Percentiles rank a stretch among this genome's conserved stretches.
phyloP scores from a whole-genome alignment of 305 asterid species.

The Plantago coronopus region DNA sequence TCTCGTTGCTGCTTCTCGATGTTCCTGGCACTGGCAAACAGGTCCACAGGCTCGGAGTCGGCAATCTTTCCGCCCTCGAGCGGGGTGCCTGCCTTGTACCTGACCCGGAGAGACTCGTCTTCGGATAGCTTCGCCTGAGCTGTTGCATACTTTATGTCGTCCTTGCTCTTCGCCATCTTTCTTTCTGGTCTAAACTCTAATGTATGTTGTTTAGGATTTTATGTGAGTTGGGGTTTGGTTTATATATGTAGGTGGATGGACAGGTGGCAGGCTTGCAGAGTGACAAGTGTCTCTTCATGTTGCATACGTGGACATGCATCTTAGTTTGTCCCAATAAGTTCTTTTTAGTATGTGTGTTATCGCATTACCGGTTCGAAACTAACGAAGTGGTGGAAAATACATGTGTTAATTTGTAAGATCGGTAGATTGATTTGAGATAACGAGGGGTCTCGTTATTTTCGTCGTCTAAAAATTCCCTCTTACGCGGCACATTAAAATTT shows the following conservation, averaged over 20 bases:
- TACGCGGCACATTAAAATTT: no score
- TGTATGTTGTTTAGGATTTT: background rate
- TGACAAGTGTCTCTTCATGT: background rate
- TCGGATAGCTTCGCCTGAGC: conserved; percentile 47
- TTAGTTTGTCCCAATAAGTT: background rate
- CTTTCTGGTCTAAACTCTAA: no score
- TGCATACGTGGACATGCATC: background rate
- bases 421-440: no score
- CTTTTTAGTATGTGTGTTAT: no score
- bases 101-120: conserved; percentile 37
- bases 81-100: conserved; percentile 41
- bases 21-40: conserved; percentile 34
- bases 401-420: no score
- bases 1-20: conserved; percentile 18
- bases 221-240: background rate
- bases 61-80: conserved; percentile 36
- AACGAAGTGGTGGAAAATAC: no score
- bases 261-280: background rate
- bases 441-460: no score
- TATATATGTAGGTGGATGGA: background rate
- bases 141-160: conserved; percentile 32
- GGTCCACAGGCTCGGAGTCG: conserved; percentile 32
- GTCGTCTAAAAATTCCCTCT: no score
- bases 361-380: no score
- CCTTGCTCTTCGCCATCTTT: conserved; percentile 39